Percentiles rank a stretch among this genome's conserved stretches.
Conservation (phyloP, 345 rosid genomes). For the Populus alba region DNA sequence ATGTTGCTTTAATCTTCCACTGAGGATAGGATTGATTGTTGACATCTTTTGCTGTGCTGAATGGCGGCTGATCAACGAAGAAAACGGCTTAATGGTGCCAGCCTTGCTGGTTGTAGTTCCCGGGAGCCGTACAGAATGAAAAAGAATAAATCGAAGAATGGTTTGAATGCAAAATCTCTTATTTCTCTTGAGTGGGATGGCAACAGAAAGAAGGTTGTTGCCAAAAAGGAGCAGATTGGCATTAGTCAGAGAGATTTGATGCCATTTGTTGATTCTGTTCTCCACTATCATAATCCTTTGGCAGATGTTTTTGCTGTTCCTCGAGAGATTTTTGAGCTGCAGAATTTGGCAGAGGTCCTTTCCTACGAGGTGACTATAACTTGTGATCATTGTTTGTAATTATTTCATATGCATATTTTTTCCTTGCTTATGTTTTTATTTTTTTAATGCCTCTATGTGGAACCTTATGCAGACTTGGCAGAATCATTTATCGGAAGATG, state of each 20-base stretch:
- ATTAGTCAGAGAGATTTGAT: conserved; percentile 61
- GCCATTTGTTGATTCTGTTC: conserved; percentile 45
- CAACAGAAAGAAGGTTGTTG: conserved; percentile 53
- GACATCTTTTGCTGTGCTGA: conserved; percentile 16
- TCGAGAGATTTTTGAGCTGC: conserved; percentile 62
- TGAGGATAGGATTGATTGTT: conserved; percentile 16
- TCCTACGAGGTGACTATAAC: conserved; percentile 61
- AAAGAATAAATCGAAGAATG: conserved; percentile 50
- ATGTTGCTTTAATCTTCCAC: conserved; percentile 10
- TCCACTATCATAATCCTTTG: conserved; percentile 38
- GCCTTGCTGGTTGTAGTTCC: conserved; percentile 49
- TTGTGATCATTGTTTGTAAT: neutral
- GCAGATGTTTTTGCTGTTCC: conserved; percentile 71
- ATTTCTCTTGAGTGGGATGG: conserved; percentile 88
- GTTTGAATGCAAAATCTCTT: conserved; percentile 53
- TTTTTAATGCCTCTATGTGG: conserved; percentile 2
- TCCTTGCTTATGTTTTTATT: conserved; percentile 2
- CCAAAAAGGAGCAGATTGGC: conserved; percentile 86
- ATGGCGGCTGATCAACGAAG: conserved; percentile 92
- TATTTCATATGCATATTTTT: conserved; percentile 13
- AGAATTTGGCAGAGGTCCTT: conserved; percentile 62
- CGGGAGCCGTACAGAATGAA: conserved; percentile 58
- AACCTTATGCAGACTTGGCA: conserved; percentile 64
- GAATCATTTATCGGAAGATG: conserved; percentile 59
- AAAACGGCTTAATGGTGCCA: conserved; percentile 64